Percentiles rank a stretch among this genome's conserved stretches.
These are phyloP conservation scores for Panellus pusillus DNA, from an alignment of 768 basidiomycete genomes.

Conservation along the genomic window DNA sequence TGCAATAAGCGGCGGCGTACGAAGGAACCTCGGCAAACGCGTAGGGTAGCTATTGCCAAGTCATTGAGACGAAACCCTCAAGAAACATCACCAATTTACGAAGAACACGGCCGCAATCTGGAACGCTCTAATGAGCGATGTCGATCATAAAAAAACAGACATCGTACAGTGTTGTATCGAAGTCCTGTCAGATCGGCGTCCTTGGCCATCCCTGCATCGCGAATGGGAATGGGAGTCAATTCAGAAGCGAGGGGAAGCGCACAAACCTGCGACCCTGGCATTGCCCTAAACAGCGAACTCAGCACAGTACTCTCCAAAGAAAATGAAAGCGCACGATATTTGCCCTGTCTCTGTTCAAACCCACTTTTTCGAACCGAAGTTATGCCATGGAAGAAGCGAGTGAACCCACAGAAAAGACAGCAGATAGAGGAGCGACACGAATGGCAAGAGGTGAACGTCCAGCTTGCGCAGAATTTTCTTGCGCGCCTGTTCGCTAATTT, in stretches of 20 bases:
- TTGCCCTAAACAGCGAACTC: conserved; percentile 18
- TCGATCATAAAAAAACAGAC: neutral
- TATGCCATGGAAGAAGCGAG: neutral
- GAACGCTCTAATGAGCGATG: neutral
- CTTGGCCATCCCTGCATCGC: conserved; percentile 23
- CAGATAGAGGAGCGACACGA: conserved; percentile 38
- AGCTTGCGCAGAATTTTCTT: conserved; percentile 26
- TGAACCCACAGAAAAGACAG: conserved; percentile 37
- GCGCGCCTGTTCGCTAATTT: neutral
- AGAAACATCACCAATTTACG: conserved; percentile 11
- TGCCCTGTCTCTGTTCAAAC: conserved; percentile 24
- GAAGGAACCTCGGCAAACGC: conserved; percentile 30
- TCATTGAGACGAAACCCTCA: neutral
- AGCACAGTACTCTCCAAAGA: neutral
- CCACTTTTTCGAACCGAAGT: too few relatives aligned
- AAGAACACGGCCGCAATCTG: conserved; percentile 29
- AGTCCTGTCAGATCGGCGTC: conserved; percentile 26
- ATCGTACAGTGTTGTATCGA: conserved; percentile 27
- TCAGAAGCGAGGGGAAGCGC: too few relatives aligned
- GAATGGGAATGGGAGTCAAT: neutral
- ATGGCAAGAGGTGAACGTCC: conserved; percentile 34
- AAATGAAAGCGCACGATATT: conserved; percentile 23
- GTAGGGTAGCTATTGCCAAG: conserved; percentile 25
- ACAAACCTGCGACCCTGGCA: conserved; percentile 26
- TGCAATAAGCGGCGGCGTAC: conserved; percentile 14